Evolutionary conservation across 2,329 filamentous ascomycete species (phyloP).

Genomic region (Hypoxylon sp.): DNA sequence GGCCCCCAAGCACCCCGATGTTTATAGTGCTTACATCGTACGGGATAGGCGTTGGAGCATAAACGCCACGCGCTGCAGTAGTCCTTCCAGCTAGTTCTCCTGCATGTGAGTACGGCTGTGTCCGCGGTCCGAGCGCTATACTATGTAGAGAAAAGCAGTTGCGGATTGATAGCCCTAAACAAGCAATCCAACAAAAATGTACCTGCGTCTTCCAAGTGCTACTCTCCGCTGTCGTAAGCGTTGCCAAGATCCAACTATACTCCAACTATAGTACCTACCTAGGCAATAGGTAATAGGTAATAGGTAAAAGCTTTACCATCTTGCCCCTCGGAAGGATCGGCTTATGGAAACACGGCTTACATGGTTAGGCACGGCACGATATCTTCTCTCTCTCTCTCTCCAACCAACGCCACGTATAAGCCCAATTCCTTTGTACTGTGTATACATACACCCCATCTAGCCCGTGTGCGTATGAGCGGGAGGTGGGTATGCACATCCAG

Average conservation of each 20-base stretch:
- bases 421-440: neutral
- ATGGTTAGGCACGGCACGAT: constrained; percentile 18
- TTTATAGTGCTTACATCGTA: constrained; percentile 29
- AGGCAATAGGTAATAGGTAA: too few relatives aligned
- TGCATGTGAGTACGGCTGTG: constrained; percentile 26
- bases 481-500: too few relatives aligned
- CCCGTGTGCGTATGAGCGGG: too few relatives aligned
- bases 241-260: too few relatives aligned
- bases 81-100: constrained; percentile 13
- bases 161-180: constrained; percentile 6
- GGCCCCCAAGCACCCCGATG: constrained; percentile 6
- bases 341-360: constrained; percentile 20
- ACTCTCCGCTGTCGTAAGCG: constrained; percentile 15
- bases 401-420: constrained; percentile 20
- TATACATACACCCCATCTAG: neutral
- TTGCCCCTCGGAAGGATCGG: constrained; percentile 28
- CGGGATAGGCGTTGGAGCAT: constrained; percentile 7
- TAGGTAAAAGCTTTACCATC: too few relatives aligned
- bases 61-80: constrained; percentile 14
- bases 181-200: constrained; percentile 14
- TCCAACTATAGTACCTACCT: too few relatives aligned
- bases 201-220: too few relatives aligned
- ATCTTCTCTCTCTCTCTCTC: constrained; percentile 8
- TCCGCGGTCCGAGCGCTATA: constrained; percentile 15
- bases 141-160: constrained; percentile 5